These are phyloP conservation scores for Catenaria anguillulae DNA, from an alignment of 371 early-diverging fungal species.

Conservation along the genomic window DNA sequence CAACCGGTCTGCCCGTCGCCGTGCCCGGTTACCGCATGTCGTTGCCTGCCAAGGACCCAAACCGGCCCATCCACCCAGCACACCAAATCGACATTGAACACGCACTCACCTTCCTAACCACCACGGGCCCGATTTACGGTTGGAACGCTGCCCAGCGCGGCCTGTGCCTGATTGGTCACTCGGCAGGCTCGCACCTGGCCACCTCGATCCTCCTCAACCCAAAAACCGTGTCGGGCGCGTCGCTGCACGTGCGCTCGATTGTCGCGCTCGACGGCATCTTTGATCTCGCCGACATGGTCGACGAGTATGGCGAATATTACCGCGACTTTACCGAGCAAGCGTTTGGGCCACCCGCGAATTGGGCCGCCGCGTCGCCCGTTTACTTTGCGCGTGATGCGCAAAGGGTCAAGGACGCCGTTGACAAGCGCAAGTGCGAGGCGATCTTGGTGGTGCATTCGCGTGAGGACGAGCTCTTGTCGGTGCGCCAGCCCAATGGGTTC, in stretches of 20 bases:
- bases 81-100: neutral
- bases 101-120: neutral
- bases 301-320: constrained; percentile 53
- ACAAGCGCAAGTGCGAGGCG: neutral
- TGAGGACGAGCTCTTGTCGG: constrained; percentile 3
- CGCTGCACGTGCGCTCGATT: constrained; percentile 18
- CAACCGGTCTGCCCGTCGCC: neutral
- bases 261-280: constrained; percentile 69
- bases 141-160: no score
- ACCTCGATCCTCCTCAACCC: neutral
- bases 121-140: neutral
- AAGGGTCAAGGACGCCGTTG: neutral
- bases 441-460: neutral
- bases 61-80: neutral
- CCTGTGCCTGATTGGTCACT: neutral
- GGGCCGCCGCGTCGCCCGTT: constrained; percentile 32
- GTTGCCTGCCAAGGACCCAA: neutral
- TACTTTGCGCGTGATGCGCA: neutral
- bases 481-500: neutral
- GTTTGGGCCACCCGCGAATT: constrained; percentile 30
- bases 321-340: constrained; percentile 49
- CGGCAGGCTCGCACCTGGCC: constrained; percentile 1
- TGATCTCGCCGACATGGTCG: constrained; percentile 44
- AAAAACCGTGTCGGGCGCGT: neutral
- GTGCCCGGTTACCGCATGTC: constrained; percentile 4